Evolutionary conservation across 2,329 filamentous ascomycete genomes (phyloP).

Genomic region (Ascosphaera acerosa): DNA sequence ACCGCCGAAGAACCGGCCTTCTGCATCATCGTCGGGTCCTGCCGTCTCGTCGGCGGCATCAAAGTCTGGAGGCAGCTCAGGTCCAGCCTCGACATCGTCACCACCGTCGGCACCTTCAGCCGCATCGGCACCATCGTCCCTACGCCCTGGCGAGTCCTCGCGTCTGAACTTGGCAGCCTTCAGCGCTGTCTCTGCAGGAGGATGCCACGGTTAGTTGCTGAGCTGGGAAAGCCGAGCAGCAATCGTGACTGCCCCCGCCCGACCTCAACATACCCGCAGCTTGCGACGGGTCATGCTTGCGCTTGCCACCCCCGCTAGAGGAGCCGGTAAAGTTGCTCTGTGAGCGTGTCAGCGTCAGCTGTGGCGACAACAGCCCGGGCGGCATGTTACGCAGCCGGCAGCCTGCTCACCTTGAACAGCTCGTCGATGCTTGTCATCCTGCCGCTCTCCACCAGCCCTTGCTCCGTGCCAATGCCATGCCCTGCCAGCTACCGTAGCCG

Average conservation of each 20-base stretch:
- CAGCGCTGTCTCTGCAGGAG: conserved; percentile 32
- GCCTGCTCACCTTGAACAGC: conserved; percentile 30
- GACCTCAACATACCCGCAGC: conserved; percentile 24
- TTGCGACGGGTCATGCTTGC: conserved; percentile 30
- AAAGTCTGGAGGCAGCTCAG: conserved; percentile 30
- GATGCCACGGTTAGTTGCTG: no score
- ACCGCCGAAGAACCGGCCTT: conserved; percentile 85
- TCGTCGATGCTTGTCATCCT: conserved; percentile 35
- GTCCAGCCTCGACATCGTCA: conserved; percentile 24
- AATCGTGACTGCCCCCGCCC: no score
- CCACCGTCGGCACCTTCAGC: conserved; percentile 24
- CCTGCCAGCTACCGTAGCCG: no score
- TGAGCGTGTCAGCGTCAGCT: conserved; percentile 5
- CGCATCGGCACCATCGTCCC: conserved; percentile 13
- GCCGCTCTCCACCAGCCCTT: conserved; percentile 32
- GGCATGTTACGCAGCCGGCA: no score
- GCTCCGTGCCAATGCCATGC: no score
- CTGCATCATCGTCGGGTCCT: conserved; percentile 42
- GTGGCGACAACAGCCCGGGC: neutral
- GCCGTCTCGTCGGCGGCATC: conserved; percentile 31
- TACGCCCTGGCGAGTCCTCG: neutral
- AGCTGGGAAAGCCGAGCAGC: no score
- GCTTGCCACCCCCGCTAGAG: conserved; percentile 28
- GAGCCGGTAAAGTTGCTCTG: conserved; percentile 24
- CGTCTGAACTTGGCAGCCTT: conserved; percentile 27